These are phyloP conservation scores for Hymenotorrendiella dingleyae DNA, from an alignment of 2,329 filamentous ascomycete species.

Conservation along the genomic window DNA sequence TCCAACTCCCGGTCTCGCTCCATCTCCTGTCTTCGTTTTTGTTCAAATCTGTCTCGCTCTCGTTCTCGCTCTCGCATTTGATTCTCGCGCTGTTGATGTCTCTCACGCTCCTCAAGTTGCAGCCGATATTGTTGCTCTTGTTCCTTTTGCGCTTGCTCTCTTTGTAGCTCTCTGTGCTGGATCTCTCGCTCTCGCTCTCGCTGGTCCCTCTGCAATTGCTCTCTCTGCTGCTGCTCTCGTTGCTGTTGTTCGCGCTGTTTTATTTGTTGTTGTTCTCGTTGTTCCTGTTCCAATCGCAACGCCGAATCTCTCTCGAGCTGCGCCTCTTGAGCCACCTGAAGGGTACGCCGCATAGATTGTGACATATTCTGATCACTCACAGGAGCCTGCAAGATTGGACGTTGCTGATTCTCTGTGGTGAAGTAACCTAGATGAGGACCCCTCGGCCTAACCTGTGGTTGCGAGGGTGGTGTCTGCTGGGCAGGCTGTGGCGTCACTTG, in stretches of 20 bases:
- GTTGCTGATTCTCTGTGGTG: constrained; percentile 18
- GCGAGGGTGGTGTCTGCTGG: constrained; percentile 17
- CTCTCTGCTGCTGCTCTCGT: constrained; percentile 8
- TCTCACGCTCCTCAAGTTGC: constrained; percentile 6
- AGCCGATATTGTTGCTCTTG: constrained; percentile 4
- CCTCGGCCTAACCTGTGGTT: constrained; percentile 18
- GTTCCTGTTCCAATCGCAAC: constrained; percentile 22
- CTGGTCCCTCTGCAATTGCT: constrained; percentile 5
- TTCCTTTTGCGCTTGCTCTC: constrained; percentile 5
- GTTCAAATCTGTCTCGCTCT: background rate
- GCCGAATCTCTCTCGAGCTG: constrained; percentile 26
- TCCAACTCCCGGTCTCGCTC: background rate
- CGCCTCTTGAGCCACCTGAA: constrained; percentile 26
- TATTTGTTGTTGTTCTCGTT: constrained; percentile 14
- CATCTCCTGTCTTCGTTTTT: background rate
- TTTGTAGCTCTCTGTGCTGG: constrained; percentile 12
- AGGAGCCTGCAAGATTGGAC: constrained; percentile 20
- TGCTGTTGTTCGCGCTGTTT: constrained; percentile 8
- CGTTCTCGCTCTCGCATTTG: constrained; percentile 16
- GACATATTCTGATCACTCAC: constrained; percentile 16
- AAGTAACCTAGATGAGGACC: constrained; percentile 29
- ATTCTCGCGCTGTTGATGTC: constrained; percentile 12
- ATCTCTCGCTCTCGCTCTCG: constrained; percentile 9
- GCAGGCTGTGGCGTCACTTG: constrained; percentile 22
- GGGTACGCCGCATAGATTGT: constrained; percentile 23